A percentile compares a stretch with the other conserved stretches of the same genome.
Evolutionary conservation across 2,329 filamentous ascomycete species (phyloP).

Genomic region (Gremmenia infestans): DNA sequence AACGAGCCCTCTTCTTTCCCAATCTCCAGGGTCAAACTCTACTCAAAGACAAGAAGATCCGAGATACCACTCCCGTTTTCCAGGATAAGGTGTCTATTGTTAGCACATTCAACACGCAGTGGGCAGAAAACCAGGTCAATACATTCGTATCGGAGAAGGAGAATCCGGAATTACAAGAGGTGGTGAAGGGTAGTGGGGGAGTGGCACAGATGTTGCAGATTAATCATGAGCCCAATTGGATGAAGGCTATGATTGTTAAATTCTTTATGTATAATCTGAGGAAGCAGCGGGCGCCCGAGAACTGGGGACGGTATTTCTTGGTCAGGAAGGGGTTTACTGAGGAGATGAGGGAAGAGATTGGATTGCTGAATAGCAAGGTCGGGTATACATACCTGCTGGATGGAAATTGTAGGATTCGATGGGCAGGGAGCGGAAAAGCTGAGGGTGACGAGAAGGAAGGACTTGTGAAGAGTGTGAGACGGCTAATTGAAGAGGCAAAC

Average conservation of each 20-base stretch:
- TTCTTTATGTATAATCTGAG: constrained; percentile 52
- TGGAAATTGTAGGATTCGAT: constrained; percentile 80
- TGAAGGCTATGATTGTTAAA: constrained; percentile 57
- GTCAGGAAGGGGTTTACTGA: constrained; percentile 54
- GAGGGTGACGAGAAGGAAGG: constrained; percentile 61
- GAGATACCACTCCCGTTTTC: constrained; percentile 72
- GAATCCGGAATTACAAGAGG: constrained; percentile 65
- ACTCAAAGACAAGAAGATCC: constrained; percentile 45
- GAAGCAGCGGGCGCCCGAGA: constrained; percentile 42
- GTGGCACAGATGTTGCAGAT: constrained; percentile 74
- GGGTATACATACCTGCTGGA: constrained; percentile 86
- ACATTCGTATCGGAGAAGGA: constrained; percentile 61
- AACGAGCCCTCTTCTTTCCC: constrained; percentile 85
- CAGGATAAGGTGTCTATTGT: constrained; percentile 72
- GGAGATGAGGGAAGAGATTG: constrained; percentile 58
- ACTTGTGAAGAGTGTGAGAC: constrained; percentile 58
- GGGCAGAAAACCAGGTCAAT: constrained; percentile 77
- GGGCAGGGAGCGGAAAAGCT: constrained; percentile 78
- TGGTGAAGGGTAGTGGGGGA: constrained; percentile 50
- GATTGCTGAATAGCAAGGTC: constrained; percentile 81
- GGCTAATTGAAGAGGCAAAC: constrained; percentile 53
- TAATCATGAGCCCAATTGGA: constrained; percentile 77
- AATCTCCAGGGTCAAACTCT: constrained; percentile 83
- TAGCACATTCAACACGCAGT: constrained; percentile 73
- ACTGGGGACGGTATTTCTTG: constrained; percentile 59